phyloP scores from a whole-genome alignment of 345 rosid genomes.

The Hevea brasiliensis region DNA sequence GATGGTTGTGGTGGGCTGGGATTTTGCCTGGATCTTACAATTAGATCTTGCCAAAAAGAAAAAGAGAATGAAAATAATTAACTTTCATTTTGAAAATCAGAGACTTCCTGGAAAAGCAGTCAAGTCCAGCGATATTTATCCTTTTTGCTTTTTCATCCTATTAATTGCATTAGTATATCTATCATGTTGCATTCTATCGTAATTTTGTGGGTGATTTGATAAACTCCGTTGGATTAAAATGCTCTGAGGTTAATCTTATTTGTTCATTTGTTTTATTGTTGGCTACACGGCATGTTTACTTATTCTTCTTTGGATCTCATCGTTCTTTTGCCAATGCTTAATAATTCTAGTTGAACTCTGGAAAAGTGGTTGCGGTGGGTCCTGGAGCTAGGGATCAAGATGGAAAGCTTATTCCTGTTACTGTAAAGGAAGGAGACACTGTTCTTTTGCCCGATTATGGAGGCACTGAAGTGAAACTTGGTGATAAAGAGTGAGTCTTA shows the following conservation, averaged over 20 bases:
- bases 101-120: neutral
- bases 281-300: neutral
- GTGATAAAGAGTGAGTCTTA: constrained; percentile 28
- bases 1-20: neutral
- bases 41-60: neutral
- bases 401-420: constrained; percentile 23
- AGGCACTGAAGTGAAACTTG: constrained; percentile 34
- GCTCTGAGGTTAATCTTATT: neutral
- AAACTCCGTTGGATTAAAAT: neutral
- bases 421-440: constrained; percentile 30
- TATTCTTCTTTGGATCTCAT: neutral
- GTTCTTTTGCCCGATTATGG: constrained; percentile 34
- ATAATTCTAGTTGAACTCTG: constrained; percentile 21
- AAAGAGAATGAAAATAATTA: neutral
- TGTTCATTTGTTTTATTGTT: neutral
- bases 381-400: constrained; percentile 27
- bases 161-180: neutral
- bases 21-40: neutral
- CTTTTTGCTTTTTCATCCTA: neutral
- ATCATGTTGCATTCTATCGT: neutral
- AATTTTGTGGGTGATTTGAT: neutral
- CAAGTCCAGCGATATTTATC: neutral
- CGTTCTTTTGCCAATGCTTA: neutral
- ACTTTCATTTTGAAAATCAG: neutral
- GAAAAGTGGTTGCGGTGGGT: constrained; percentile 29